Percentiles rank a stretch among this genome's conserved stretches.
Evolutionary conservation across 2,329 filamentous ascomycete genomes (phyloP).

Genomic region (Ploettnerulaceae sp.): DNA sequence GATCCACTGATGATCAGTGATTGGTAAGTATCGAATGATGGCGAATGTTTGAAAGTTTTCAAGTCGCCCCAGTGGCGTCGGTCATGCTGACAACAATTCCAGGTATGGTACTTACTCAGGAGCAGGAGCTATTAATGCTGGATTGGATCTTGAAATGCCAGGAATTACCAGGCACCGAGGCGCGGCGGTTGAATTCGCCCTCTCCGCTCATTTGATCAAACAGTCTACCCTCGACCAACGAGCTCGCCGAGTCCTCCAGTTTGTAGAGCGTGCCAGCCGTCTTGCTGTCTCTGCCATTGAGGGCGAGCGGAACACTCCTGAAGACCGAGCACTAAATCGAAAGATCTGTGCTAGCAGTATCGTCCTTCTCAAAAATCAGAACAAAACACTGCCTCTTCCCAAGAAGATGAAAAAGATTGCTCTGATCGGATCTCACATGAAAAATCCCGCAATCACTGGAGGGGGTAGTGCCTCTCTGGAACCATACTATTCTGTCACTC

Average conservation of each 20-base stretch:
- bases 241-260: slow-evolving; percentile 22
- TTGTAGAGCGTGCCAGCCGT: slow-evolving; percentile 21
- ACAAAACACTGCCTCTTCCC: slow-evolving; percentile 47
- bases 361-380: slow-evolving; percentile 60
- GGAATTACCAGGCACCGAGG: slow-evolving; percentile 29
- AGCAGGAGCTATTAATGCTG: slow-evolving; percentile 30
- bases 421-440: slow-evolving; percentile 51
- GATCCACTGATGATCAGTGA: slow-evolving; percentile 55
- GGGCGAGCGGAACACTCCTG: slow-evolving; percentile 24
- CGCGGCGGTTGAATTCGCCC: slow-evolving; percentile 19
- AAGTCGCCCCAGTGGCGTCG: neutral
- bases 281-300: slow-evolving; percentile 17
- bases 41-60: neutral
- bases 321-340: slow-evolving; percentile 42
- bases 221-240: slow-evolving; percentile 23
- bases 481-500: slow-evolving; percentile 33
- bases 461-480: slow-evolving; percentile 35
- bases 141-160: slow-evolving; percentile 39
- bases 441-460: slow-evolving; percentile 34
- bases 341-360: slow-evolving; percentile 54
- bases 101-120: slow-evolving; percentile 27
- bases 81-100: slow-evolving; percentile 26
- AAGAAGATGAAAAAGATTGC: slow-evolving; percentile 38
- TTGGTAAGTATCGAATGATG: slow-evolving; percentile 39
- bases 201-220: slow-evolving; percentile 20